phyloP scores from a whole-genome alignment of 2,329 filamentous ascomycete genomes.

The Fusarium phyllophilum region DNA sequence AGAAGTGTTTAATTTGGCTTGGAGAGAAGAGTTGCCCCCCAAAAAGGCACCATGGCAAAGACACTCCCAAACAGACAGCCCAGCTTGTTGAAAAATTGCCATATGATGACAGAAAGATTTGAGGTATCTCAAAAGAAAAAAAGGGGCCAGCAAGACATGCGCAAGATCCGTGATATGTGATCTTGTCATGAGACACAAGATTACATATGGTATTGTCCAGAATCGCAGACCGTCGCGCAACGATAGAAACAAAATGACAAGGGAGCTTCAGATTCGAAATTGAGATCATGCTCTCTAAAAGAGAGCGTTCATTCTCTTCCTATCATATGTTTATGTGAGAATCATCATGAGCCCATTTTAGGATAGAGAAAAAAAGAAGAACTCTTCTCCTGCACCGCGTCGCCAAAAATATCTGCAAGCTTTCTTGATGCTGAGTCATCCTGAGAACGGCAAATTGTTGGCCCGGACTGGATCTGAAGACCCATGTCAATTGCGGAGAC shows the following conservation, averaged over 20 bases:
- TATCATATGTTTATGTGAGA: conserved; percentile 68
- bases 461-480: conserved; percentile 24
- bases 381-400: conserved; percentile 23
- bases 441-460: conserved; percentile 36
- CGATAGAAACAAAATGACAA: conserved; percentile 12
- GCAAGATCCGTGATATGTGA: background rate
- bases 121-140: background rate
- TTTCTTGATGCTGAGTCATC: conserved; percentile 43
- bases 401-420: conserved; percentile 34
- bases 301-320: conserved; percentile 74
- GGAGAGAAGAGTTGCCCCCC: background rate
- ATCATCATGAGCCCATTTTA: conserved; percentile 70
- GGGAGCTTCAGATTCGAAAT: conserved; percentile 68
- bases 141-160: background rate
- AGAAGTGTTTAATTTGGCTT: background rate
- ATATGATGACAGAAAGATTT: background rate
- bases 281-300: conserved; percentile 69
- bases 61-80: background rate
- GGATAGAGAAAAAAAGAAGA: conserved; percentile 46
- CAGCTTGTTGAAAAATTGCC: background rate
- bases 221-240: background rate
- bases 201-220: background rate
- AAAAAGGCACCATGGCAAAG: background rate
- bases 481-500: conserved; percentile 18
- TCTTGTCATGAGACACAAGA: background rate